phyloP scores from a whole-genome alignment of 257 asterid genomes.

The Leonotis leonurus region DNA sequence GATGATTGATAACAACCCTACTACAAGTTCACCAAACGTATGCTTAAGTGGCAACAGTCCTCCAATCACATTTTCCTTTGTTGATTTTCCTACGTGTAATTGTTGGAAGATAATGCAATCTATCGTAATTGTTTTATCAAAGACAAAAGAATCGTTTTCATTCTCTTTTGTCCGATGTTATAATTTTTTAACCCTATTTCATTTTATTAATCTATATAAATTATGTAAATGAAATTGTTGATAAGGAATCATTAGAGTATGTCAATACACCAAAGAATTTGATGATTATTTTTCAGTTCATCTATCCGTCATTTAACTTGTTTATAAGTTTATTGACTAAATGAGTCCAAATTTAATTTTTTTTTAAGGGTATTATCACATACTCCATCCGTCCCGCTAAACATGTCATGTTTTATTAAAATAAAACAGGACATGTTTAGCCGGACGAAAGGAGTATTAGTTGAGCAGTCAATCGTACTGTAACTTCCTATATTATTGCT shows the following conservation, averaged over 20 bases:
- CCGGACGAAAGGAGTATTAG: too few species aligned
- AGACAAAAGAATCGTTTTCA: slow-evolving; percentile 6
- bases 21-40: slow-evolving; percentile 6
- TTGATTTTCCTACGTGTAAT: slow-evolving; percentile 5
- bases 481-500: neutral
- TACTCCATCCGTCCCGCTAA: too few species aligned
- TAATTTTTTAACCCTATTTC: neutral
- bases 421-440: too few species aligned
- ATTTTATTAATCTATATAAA: neutral
- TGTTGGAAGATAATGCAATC: slow-evolving; percentile 8
- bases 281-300: too few species aligned
- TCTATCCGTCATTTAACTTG: too few species aligned
- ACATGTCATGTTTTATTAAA: too few species aligned
- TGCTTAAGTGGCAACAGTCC: neutral
- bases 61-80: neutral
- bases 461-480: too few species aligned
- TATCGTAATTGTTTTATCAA: neutral
- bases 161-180: neutral
- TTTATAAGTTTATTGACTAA: too few species aligned
- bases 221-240: too few species aligned
- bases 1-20: slow-evolving; percentile 1
- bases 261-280: neutral
- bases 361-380: too few species aligned
- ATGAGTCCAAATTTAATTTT: too few species aligned
- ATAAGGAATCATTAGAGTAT: neutral